Percentiles rank a stretch among this genome's conserved stretches.
Conservation (phyloP, 225 moss, liverwort and hornwort species). For the Physcomitrium patens region DNA sequence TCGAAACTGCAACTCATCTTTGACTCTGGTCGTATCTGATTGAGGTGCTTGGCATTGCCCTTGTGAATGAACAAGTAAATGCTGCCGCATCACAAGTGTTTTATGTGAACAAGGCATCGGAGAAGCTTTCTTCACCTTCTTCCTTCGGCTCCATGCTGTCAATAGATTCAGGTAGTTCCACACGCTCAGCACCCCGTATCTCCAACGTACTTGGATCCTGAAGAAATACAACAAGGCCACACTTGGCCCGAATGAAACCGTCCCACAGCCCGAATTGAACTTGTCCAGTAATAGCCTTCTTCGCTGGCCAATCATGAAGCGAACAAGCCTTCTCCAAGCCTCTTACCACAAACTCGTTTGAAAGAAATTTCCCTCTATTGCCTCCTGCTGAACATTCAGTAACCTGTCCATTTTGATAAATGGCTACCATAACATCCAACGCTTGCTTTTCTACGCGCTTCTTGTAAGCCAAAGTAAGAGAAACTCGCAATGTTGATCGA, state of each 20-base stretch:
- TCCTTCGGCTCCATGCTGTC: conserved; percentile 56
- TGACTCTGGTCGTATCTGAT: conserved; percentile 20
- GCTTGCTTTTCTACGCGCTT: conserved; percentile 69
- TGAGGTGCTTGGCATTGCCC: background rate
- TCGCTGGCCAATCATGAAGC: conserved; percentile 72
- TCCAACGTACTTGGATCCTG: conserved; percentile 78
- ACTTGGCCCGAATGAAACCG: conserved; percentile 62
- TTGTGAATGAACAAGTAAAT: conserved; percentile 23
- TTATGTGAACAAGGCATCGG: conserved; percentile 59
- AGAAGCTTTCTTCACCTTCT: conserved; percentile 57
- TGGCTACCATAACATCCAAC: conserved; percentile 87
- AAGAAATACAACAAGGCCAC: conserved; percentile 80
- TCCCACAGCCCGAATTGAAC: conserved; percentile 82
- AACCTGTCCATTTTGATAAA: conserved; percentile 83
- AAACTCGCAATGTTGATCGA: conserved; percentile 61
- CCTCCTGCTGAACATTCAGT: conserved; percentile 86
- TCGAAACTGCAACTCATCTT: conserved; percentile 15
- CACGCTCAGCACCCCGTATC: conserved; percentile 71
- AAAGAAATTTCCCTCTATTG: conserved; percentile 78
- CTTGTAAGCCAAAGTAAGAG: conserved; percentile 59
- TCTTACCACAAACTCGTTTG: conserved; percentile 86
- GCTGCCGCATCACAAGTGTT: conserved; percentile 3
- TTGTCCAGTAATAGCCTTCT: conserved; percentile 64
- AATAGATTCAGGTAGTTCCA: conserved; percentile 69
- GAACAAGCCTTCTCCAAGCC: conserved; percentile 87